Conservation (phyloP, 1,284 basidiomycete species). For the Lentinus polychrous region DNA sequence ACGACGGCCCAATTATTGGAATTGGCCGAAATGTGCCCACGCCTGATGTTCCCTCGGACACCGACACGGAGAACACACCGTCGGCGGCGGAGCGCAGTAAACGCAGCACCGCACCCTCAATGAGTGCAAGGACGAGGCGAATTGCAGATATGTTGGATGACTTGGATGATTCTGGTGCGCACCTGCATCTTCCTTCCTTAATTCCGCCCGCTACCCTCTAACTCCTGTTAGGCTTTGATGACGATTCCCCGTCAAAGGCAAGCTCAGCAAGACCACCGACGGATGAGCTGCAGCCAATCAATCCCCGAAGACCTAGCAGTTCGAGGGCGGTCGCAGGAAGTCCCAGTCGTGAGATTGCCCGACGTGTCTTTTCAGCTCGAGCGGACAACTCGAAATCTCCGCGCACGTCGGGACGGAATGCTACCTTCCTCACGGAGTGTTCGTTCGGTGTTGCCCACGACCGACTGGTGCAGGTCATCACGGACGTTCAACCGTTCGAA, state of each 20-base stretch:
- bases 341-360: constrained; percentile 23
- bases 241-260: constrained; percentile 61
- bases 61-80: constrained; percentile 23
- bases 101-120: constrained; percentile 29
- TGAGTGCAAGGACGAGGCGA: constrained; percentile 68
- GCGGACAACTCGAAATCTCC: constrained; percentile 26
- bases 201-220: constrained; percentile 1
- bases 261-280: constrained; percentile 32
- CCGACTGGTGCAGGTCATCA: constrained; percentile 86
- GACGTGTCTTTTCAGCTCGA: constrained; percentile 37
- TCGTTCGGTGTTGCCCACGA: constrained; percentile 93
- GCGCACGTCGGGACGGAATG: constrained; percentile 20
- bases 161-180: constrained; percentile 60
- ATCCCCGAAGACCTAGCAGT: constrained; percentile 31
- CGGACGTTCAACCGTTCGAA: constrained; percentile 92
- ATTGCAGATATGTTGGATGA: constrained; percentile 74
- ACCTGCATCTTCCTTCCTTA: neutral
- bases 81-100: constrained; percentile 11
- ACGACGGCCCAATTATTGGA: constrained; percentile 76
- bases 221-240: constrained; percentile 32
- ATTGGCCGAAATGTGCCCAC: constrained; percentile 33
- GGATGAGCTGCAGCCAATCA: constrained; percentile 41
- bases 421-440: constrained; percentile 88
- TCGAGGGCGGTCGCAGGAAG: constrained; percentile 18
- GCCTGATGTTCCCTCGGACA: constrained; percentile 30